Percentiles rank a stretch among this genome's conserved stretches.
Evolutionary conservation across 2,329 filamentous ascomycete species (phyloP).

Genomic region (Capronia coronata): DNA sequence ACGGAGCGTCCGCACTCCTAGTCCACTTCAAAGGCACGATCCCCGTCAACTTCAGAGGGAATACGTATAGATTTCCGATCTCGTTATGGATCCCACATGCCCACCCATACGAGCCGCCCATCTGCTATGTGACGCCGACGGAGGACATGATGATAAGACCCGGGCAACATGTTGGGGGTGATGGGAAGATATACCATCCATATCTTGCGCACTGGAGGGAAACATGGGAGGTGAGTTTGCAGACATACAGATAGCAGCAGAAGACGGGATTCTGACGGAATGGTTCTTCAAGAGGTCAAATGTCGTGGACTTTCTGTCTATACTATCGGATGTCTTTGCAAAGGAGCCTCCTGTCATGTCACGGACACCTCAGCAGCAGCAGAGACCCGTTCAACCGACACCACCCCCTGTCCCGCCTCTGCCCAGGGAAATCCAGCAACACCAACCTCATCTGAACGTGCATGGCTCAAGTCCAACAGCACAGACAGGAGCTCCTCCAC

Average conservation of each 20-base stretch:
- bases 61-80: slow-evolving; percentile 82
- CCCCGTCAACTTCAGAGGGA: slow-evolving; percentile 84
- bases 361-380: slow-evolving; percentile 42
- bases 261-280: background rate
- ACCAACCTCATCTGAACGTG: slow-evolving; percentile 52
- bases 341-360: slow-evolving; percentile 90
- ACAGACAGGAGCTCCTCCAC: slow-evolving; percentile 25
- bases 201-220: slow-evolving; percentile 85
- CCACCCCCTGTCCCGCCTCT: slow-evolving; percentile 31
- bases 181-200: slow-evolving; percentile 90
- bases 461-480: slow-evolving; percentile 42
- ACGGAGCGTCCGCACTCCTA: slow-evolving; percentile 77
- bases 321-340: slow-evolving; percentile 79
- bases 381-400: slow-evolving; percentile 41
- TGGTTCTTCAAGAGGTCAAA: slow-evolving; percentile 60
- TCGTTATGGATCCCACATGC: slow-evolving; percentile 88
- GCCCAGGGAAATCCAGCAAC: slow-evolving; percentile 26
- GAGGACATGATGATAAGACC: slow-evolving; percentile 83
- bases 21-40: slow-evolving; percentile 80
- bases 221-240: slow-evolving; percentile 73
- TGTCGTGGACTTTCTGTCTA: slow-evolving; percentile 71
- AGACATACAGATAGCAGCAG: background rate
- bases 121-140: slow-evolving; percentile 82
- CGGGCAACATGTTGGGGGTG: slow-evolving; percentile 79
- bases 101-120: slow-evolving; percentile 78